Evolutionary conservation across 1,284 basidiomycete species (phyloP), one percentile per base, ranked within the genome.

Genomic region (Apiotrichum brassicae): DNA sequence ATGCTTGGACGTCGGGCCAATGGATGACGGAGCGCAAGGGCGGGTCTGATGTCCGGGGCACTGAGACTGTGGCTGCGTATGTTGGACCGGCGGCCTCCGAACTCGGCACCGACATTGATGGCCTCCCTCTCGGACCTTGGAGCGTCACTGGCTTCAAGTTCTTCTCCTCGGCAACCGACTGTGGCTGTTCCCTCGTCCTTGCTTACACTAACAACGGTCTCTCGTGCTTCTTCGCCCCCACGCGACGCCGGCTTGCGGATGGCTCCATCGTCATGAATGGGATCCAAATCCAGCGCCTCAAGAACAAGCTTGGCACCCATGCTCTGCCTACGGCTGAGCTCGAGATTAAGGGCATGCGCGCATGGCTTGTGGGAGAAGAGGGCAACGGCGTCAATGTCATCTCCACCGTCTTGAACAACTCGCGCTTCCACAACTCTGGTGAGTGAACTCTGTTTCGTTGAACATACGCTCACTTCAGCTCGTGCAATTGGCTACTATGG

Each of bases 11-110:
- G 1, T 80, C 85, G 6, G 87, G 86, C 0, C 86, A 88, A 72
- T 89, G 85, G 85, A 87, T 86, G 85, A 87, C 85, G 3, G 85
- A 86, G 80, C 79, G 82, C 23, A 77, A 83, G 8, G 86, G 86
- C 38, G 86, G 87, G 3, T 86, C 84, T 0, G 86, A 88, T 58
- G 80, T 89, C 6, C 84, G 82, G 3, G 78, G 80, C 48, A 85
- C 84, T 3, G 85, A 89, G 68, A 88, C 85, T 0, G 74, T 56
- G 3, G 87, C 88, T 65, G 87, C 84, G 8, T 35, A 36, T 20
- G 28, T 30, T 14, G 44, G 40, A 13, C 20, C 34, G 8, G 42
- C 32, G 8, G n/a, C 20, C n/a, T 2, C 11, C 12, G 40, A 30
- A 19, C 32, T 35, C 30, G 48, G 36, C 7, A 32, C 42, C n/a